Evolutionary conservation across 1,139 yeast genomes (phyloP), one percentile per base, ranked within the genome.

Genomic region (Kodamaea derodonti): DNA sequence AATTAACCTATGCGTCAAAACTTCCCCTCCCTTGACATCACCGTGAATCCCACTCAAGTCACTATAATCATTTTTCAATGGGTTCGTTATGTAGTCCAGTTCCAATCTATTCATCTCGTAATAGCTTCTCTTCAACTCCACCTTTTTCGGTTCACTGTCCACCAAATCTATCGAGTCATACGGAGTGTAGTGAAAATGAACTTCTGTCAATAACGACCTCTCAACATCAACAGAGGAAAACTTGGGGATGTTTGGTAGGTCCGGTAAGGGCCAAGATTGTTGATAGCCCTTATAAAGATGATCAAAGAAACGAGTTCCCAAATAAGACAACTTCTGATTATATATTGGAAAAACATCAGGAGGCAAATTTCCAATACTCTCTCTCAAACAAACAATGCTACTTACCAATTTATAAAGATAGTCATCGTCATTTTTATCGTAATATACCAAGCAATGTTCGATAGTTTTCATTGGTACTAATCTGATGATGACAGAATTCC

Each of bases 361-460:
- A 2, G 96, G 95, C 30, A 90, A 57, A 29, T 76, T 72, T 4
- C 97, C 97, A n/a, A 84, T 87, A 41, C 80, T 73, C 47, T 84
- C 95, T 48, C 96, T 65, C 35, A 87, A 60, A 30, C 90, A 87
- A 3, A 88, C 96, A 12, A 84, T 74, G 1, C 95, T 87, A 1
- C 95, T 86, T 2, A 90, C 79, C 14, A 84, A 76, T 30, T 76
- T 77, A 45, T 78, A 82, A 34, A 85, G 60, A 48, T 77, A 76
- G 17, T 71, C 68, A 15, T 62, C 58, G 9, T 69, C 60, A 16
- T 52, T 49, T 22, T 49, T 50, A 20, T 50, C 51, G 37, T 68
- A 64, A 38, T 48, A 60, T 25, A 59, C 47, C 45, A 56, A 76
- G 42, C 82, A 77, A 50, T 90, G 97, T 48, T 90, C 97, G 22